Evolutionary conservation across 2,329 filamentous ascomycete genomes (phyloP).

Genomic region (Alternaria ethzedia): DNA sequence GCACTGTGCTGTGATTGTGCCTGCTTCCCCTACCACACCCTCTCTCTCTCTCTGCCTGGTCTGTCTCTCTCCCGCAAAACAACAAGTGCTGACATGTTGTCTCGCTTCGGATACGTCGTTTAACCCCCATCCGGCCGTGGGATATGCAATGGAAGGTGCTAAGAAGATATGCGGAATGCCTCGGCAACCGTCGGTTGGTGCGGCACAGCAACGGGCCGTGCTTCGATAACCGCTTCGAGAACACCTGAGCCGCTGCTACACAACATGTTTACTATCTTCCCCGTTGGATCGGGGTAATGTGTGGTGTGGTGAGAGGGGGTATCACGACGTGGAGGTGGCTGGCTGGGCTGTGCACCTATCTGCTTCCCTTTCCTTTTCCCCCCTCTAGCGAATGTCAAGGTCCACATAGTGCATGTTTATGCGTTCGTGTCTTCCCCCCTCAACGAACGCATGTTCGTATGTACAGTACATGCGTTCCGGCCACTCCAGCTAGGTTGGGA

Average conservation of each 20-base stretch:
- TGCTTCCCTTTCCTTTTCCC: background rate
- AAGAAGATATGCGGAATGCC: slow-evolving; percentile 25
- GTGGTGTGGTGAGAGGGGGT: background rate
- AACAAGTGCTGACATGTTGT: background rate
- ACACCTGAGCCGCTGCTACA: background rate
- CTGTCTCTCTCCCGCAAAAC: background rate
- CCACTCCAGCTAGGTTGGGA: slow-evolving; percentile 14
- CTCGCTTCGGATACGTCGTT: background rate
- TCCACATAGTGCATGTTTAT: background rate
- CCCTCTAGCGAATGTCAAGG: background rate
- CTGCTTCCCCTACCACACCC: slow-evolving; percentile 9
- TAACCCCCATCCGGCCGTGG: slow-evolving; percentile 17
- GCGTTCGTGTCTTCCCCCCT: background rate
- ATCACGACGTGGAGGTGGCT: background rate
- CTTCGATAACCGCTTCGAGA: slow-evolving; percentile 3
- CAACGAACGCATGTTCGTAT: slow-evolving; percentile 5
- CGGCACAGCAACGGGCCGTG: slow-evolving; percentile 7
- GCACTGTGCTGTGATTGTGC: slow-evolving; percentile 13
- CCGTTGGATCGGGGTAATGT: background rate
- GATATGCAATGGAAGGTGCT: slow-evolving; percentile 32
- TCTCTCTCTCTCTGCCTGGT: background rate
- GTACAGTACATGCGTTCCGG: background rate
- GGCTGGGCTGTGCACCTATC: background rate
- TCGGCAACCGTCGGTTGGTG: slow-evolving; percentile 22
- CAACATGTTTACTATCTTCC: background rate